Percentiles rank a stretch among this genome's conserved stretches.
Conservation (phyloP, 306 rosid species). For the Cucurbita maxima region DNA sequence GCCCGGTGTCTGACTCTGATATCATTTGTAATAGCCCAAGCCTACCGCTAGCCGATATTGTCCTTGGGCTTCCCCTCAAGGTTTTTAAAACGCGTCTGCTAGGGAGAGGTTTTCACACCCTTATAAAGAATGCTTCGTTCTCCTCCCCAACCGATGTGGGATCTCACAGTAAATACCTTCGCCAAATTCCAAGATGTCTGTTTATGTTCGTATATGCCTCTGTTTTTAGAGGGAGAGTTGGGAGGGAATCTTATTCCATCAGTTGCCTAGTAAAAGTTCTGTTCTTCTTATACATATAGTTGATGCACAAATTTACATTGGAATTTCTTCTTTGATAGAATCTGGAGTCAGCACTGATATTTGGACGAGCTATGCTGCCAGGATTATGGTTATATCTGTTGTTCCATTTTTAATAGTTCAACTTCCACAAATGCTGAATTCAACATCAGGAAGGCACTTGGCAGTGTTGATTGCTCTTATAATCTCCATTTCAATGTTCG, state of each 20-base stretch:
- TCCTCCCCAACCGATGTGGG: too few species aligned
- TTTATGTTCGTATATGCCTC: neutral
- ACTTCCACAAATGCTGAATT: conserved; percentile 59
- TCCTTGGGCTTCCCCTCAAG: too few species aligned
- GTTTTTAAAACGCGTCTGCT: too few species aligned
- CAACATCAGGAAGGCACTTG: conserved; percentile 57
- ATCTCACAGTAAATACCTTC: neutral
- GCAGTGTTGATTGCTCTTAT: conserved; percentile 69
- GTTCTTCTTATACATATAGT: neutral
- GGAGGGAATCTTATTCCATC: neutral
- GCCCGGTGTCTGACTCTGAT: too few species aligned
- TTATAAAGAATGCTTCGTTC: too few species aligned
- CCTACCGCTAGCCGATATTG: too few species aligned
- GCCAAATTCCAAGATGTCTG: neutral
- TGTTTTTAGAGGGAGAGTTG: neutral
- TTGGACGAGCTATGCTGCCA: conserved; percentile 87
- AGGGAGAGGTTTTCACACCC: too few species aligned
- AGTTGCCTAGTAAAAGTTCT: neutral
- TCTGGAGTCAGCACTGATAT: conserved; percentile 94
- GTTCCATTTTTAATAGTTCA: conserved; percentile 80
- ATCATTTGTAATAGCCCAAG: too few species aligned
- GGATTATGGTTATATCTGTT: conserved; percentile 61
- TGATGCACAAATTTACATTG: neutral
- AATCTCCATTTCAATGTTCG: conserved; percentile 33
- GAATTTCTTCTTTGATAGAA: conserved; percentile 34